Evolutionary conservation across 139 green algal genomes (phyloP), one percentile per base, ranked within the genome.

Genomic region (Chlamydomonas schloesseri): DNA sequence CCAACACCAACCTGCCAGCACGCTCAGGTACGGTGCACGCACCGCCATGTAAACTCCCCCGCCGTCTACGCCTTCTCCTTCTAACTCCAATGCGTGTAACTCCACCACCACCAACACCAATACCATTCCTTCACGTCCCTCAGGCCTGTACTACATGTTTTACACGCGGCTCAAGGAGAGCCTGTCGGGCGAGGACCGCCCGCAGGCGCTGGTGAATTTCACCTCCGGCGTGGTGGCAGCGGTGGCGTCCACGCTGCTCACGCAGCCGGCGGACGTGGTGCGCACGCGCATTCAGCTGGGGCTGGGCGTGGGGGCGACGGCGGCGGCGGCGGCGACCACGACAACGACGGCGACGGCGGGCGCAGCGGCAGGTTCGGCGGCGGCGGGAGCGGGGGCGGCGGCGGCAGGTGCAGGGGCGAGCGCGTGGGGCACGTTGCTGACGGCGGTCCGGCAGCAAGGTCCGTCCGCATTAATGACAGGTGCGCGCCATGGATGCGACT

Each of bases 71-170:
- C n/a, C n/a, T n/a, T n/a, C n/a, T n/a, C n/a, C n/a, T n/a, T n/a
- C n/a, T n/a, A n/a, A n/a, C n/a, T n/a, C n/a, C n/a, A n/a, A n/a
- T n/a, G n/a, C n/a, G n/a, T n/a, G n/a, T n/a, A n/a, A n/a, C n/a
- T n/a, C n/a, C n/a, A n/a, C n/a, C n/a, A n/a, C n/a, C n/a, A n/a
- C n/a, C n/a, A n/a, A n/a, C n/a, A n/a, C n/a, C n/a, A n/a, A n/a
- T n/a, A n/a, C n/a, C n/a, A n/a, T n/a, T n/a, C n/a, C n/a, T n/a
- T n/a, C n/a, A n/a, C n/a, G n/a, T n/a, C 3, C 34, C 31, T 21
- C 88, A 92, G 97, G 93, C 1, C 75, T 99, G 18, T 99, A 99
- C 92, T 98, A 98, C 83, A 93, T 97, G 89, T 93, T 99, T n/a
- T 99, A 99, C 92, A 95, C 92, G 0, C 86, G 90, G 34, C 70